Base-by-base conservation (phyloP, 345 rosid genomes). In the Stellera chamaejasme region DNA sequence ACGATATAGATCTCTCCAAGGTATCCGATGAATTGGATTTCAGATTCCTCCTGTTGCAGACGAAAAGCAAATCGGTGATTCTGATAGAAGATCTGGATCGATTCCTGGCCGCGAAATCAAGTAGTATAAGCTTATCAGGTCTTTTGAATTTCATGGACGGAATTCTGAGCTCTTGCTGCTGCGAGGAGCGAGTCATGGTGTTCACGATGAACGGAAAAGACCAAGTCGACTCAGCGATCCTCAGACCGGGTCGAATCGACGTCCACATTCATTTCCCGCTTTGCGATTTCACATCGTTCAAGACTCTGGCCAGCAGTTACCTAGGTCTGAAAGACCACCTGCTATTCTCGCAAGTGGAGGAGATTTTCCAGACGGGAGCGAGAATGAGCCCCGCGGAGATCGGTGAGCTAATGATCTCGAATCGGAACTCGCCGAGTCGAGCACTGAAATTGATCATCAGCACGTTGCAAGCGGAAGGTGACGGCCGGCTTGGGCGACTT, bases 271-370 rank as follows among this genome's bases (percentile, higher is more conserved):
- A 87, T 54, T 90, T 90, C 16, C 95, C 97, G 0, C 41, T 84
- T 2, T 90, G 95, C 46, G 90, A 90, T 65, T 84, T 90, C 69
- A 55, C 86, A 11, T 71, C 86, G 27, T 84, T 90, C 73, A 90
- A 82, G 61, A 79, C 80, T 36, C 26, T 90, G 3, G 95, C 95
- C 4, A 79, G 16, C 6, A 77, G 61, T 64, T 82, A 82, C 68
- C 66, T 90, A 14, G 95, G 97, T 0, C 69, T 87, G 1, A 90
- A 82, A 72, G 97, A 90, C 46, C 97, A 90, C 55, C 87, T 80
- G 66, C 62, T 90, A 54, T 90, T 90, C 51, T 72, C 90, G 6
- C 93, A 87, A 39, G 90, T 87, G 14, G 95, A 87, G 76, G 95
- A 79, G 62, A 69, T 84, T 25, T 81, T 90, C 54, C 90, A 77